A percentile compares a stretch with the other conserved stretches of the same genome.
These are phyloP conservation scores for Suillus variegatus DNA, from an alignment of 768 basidiomycete species.

Conservation along the genomic window DNA sequence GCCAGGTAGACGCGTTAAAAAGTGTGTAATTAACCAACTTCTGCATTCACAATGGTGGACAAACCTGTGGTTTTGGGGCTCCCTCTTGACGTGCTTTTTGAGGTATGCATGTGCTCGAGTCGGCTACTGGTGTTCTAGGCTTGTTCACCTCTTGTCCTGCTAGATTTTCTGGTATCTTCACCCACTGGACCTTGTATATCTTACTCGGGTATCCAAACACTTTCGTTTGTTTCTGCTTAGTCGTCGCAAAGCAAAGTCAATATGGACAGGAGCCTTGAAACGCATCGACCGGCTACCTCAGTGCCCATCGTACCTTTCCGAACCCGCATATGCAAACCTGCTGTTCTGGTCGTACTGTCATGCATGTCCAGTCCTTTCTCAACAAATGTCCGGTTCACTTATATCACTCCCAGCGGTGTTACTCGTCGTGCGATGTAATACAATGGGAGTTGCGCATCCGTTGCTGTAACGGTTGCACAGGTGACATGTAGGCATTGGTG, in stretches of 20 bases:
- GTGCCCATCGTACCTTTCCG: constrained; percentile 3
- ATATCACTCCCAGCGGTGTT: not conserved
- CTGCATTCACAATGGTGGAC: not conserved
- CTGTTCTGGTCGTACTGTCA: constrained; percentile 2
- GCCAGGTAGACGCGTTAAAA: not conserved
- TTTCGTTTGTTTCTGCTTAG: constrained; percentile 7
- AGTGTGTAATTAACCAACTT: not conserved
- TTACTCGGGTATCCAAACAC: not conserved
- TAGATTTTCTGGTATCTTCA: constrained; percentile 5
- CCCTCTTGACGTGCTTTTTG: not conserved
- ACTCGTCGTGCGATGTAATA: not conserved
- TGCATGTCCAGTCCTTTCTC: not conserved
- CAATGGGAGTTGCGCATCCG: not conserved
- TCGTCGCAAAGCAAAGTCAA: constrained; percentile 4
- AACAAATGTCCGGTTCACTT: not conserved
- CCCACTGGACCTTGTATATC: not conserved
- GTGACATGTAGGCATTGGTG: not conserved
- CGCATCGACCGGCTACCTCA: not conserved
- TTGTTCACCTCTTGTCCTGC: not conserved
- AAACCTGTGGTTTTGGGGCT: not conserved
- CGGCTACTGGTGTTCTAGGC: not conserved
- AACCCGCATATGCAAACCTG: constrained; percentile 7
- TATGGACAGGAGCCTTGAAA: constrained; percentile 4
- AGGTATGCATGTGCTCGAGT: not conserved
- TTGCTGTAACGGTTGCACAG: not conserved